Evolutionary conservation across 495 filamentous ascomycete genomes (phyloP), one percentile per base, ranked within the genome.

Genomic region (Mytilinidion resinicola): DNA sequence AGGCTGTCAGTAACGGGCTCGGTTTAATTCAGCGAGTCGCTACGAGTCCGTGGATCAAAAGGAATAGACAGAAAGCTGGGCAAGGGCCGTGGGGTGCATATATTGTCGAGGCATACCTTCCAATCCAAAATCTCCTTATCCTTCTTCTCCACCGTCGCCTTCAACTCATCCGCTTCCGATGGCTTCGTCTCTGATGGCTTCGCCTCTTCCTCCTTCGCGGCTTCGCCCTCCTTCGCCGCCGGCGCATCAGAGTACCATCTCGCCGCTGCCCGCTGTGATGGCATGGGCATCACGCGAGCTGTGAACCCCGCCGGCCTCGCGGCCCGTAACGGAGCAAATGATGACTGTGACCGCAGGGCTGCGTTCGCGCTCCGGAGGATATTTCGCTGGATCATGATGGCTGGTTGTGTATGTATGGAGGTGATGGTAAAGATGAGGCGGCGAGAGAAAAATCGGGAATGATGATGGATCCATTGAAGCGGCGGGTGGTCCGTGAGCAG

Each of bases 71-170:
- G 6, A 20, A 46, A 36, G 59, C 59, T 15, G 57, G 17, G 38
- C 54, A 39, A 8, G 43, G 37, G n/a, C n/a, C n/a, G 58, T 60
- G 17, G 57, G 17, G 37, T 56, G 39, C 7, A 62, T 20, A 42
- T 9, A 15, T 25, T 38, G 19, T 21, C 17, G 41, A 52, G 39
- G 56, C 71, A 39, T 76, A 96, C 93, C 83, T 96, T 97, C 72
- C 91, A 78, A 47, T 96, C 90, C 60, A 87, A 73, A 36, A 84
- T 80, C 69, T 97, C 91, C 70, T 83, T 86, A 43, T 88, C 84
- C 78, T 91, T 95, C 49, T 82, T 79, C 71, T 96, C 90, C 9
- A 96, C 71, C 77, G 95, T 85, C 71, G 80, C 80, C 53, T 73
- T 73, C 43, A 78, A 67, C 37, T 83, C 74, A 54, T 82, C 76